Evolutionary conservation across 768 basidiomycete genomes (phyloP).

Genomic region (Mycena filopes): DNA sequence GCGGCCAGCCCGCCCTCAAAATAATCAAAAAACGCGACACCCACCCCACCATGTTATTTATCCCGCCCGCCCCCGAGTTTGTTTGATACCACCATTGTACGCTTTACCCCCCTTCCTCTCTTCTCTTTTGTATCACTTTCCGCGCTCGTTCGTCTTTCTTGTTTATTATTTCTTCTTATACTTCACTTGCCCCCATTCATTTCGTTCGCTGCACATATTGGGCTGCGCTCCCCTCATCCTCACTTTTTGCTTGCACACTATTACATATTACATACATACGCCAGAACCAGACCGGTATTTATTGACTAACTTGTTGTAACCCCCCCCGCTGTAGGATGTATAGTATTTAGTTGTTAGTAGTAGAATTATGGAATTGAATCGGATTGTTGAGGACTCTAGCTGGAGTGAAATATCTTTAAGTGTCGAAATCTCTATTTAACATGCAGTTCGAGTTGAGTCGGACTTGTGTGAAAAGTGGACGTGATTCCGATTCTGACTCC

Average conservation of each 20-base stretch:
- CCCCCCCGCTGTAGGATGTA: background rate
- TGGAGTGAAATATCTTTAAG: too few relatives aligned
- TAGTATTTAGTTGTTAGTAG: background rate
- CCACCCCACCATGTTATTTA: background rate
- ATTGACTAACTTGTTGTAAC: conserved; percentile 31
- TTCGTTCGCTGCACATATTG: background rate
- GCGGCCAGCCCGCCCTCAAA: too few relatives aligned
- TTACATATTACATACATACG: background rate
- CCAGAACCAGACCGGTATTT: too few relatives aligned
- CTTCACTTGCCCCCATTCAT: background rate
- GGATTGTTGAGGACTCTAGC: too few relatives aligned
- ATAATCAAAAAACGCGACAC: background rate
- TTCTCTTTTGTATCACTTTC: conserved; percentile 9
- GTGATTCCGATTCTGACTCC: too few relatives aligned
- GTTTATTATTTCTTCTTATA: conserved; percentile 8
- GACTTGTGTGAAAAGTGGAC: too few relatives aligned
- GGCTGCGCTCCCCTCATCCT: too few relatives aligned
- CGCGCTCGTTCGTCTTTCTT: too few relatives aligned
- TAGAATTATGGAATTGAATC: too few relatives aligned
- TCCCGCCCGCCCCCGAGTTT: background rate
- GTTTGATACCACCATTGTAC: conserved; percentile 11
- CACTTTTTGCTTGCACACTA: too few relatives aligned
- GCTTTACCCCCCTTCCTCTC: background rate
- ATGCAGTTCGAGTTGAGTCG: too few relatives aligned
- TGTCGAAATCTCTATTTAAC: too few relatives aligned